phyloP scores from a whole-genome alignment of 2,329 filamentous ascomycete species.

The Fusarium chaquense region DNA sequence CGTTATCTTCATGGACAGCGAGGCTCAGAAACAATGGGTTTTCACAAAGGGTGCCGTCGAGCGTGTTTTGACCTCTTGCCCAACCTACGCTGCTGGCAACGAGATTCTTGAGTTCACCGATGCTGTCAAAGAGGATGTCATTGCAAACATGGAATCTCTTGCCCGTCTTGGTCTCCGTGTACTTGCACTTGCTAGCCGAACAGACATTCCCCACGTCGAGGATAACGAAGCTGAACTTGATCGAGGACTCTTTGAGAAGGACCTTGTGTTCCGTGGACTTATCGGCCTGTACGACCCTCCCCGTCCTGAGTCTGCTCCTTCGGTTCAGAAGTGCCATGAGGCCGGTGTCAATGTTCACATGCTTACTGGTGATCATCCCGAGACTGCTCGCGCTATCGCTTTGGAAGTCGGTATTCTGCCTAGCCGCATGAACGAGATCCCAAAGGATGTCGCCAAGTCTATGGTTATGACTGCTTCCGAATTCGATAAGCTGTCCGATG shows the following conservation, averaged over 20 bases:
- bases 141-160: slow-evolving; percentile 76
- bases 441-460: slow-evolving; percentile 65
- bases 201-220: slow-evolving; percentile 53
- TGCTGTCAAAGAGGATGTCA: slow-evolving; percentile 65
- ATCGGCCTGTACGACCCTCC: slow-evolving; percentile 81
- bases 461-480: slow-evolving; percentile 76
- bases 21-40: slow-evolving; percentile 58
- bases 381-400: slow-evolving; percentile 74
- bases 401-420: slow-evolving; percentile 72
- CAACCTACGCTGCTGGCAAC: slow-evolving; percentile 59
- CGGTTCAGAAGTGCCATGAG: slow-evolving; percentile 68
- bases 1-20: slow-evolving; percentile 68
- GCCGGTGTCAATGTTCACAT: slow-evolving; percentile 75
- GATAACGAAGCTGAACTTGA: slow-evolving; percentile 58
- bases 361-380: slow-evolving; percentile 77
- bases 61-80: slow-evolving; percentile 73
- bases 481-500: slow-evolving; percentile 74
- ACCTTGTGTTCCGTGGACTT: slow-evolving; percentile 75
- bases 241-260: slow-evolving; percentile 68
- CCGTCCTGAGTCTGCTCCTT: slow-evolving; percentile 72
- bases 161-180: slow-evolving; percentile 76
- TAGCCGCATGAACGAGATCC: slow-evolving; percentile 61
- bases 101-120: slow-evolving; percentile 63
- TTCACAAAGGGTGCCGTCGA: slow-evolving; percentile 79
- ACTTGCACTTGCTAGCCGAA: slow-evolving; percentile 71